Base-by-base conservation (phyloP, 2,329 filamentous ascomycete species). In the Plectosphaerella plurivora region DNA sequence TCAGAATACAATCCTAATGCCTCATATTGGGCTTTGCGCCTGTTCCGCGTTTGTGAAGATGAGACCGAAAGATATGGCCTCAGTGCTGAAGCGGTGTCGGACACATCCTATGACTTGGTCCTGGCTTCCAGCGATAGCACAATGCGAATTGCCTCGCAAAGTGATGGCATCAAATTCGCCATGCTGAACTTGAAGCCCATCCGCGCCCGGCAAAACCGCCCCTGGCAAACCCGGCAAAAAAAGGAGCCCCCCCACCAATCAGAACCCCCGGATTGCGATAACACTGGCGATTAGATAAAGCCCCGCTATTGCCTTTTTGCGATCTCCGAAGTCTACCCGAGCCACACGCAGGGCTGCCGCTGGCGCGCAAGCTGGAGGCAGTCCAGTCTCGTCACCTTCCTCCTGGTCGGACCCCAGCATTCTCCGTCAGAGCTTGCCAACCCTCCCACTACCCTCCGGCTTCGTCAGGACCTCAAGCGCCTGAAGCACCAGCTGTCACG, bases 381-480 rank as follows among this genome's bases (percentile, higher is more conserved):
- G 48, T 39, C 22, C 24, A 16, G 48, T 35, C 48, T 50, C 48
- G 39, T 50, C 48, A 50, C 37, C 44, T 41, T 41, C 48, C 48
- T 36, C 37, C 33, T 33, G 28, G 28, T 42, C 36, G 24, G 37
- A 28, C 37, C 37, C 37, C 37, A 41, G 16, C 41, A 20, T 44
- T 20, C 41, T 44, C 22, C 44, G n/a, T 28, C 47, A 41, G 36
- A 50, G 48, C 48, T 50, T 45, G 48, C 39, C 48, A 24, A 48
- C 39, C 25, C 25, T 50, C 48, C 37, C 44, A 44, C n/a, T 18
- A n/a, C n/a, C 12, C n/a, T 47, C 25, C 46, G 22, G 15, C 46
- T 28, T n/a, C 46, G 20, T 33, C 35, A 16, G 11, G 25, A 18
- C 28, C 33, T 16, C 41, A 8, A 20, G 10, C 11, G 28, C 28